A percentile compares a stretch with the other conserved stretches of the same genome.
These are phyloP conservation scores for Xylariaceae sp. DNA, from an alignment of 2,329 filamentous ascomycete genomes.

Conservation along the genomic window DNA sequence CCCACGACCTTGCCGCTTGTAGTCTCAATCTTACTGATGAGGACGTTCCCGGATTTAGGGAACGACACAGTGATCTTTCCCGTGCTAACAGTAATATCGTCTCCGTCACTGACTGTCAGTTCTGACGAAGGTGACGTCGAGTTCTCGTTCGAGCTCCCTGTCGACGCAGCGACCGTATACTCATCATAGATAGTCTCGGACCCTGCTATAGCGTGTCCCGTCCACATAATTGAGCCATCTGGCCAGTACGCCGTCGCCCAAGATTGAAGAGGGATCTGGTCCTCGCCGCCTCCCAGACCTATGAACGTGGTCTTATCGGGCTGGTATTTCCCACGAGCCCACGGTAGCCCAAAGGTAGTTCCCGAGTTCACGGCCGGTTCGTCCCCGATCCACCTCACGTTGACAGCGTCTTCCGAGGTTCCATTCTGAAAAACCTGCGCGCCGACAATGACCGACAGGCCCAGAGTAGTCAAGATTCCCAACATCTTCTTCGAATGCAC, in stretches of 20 bases:
- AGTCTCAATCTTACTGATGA: constrained; percentile 46
- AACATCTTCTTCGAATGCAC: neutral
- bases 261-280: constrained; percentile 47
- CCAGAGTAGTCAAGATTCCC: neutral
- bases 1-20: constrained; percentile 47
- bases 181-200: constrained; percentile 43
- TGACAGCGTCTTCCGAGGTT: constrained; percentile 19
- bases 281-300: constrained; percentile 30
- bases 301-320: constrained; percentile 43
- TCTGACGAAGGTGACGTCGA: constrained; percentile 1
- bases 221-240: constrained; percentile 65
- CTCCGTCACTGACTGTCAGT: constrained; percentile 25
- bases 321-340: constrained; percentile 44
- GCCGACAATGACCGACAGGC: neutral
- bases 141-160: neutral
- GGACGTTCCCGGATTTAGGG: constrained; percentile 44
- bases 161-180: constrained; percentile 45
- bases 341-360: constrained; percentile 49
- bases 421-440: neutral
- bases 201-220: constrained; percentile 56
- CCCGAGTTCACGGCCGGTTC: constrained; percentile 40
- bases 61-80: constrained; percentile 48
- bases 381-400: constrained; percentile 45
- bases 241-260: constrained; percentile 63
- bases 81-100: constrained; percentile 45